These are phyloP conservation scores for Sugiyamaella grinbergsii DNA, from an alignment of 1,139 yeast genomes.

Conservation along the genomic window DNA sequence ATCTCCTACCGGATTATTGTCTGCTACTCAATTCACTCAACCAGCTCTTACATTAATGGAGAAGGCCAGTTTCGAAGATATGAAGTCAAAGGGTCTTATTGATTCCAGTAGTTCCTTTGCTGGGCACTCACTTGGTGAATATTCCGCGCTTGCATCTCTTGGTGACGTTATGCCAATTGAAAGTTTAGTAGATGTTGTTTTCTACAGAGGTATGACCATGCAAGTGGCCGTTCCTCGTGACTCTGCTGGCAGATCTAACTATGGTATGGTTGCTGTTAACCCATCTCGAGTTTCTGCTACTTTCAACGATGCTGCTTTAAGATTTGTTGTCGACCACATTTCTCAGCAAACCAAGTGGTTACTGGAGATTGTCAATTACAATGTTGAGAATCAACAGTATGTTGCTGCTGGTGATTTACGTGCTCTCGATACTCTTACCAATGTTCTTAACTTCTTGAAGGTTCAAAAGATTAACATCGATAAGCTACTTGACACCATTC, in stretches of 20 bases:
- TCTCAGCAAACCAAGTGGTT: constrained; percentile 85
- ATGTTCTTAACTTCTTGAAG: constrained; percentile 89
- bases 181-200: constrained; percentile 94
- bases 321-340: constrained; percentile 92
- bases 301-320: constrained; percentile 88
- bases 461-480: constrained; percentile 91
- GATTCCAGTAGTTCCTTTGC: constrained; percentile 95
- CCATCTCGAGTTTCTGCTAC: constrained; percentile 91
- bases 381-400: constrained; percentile 96
- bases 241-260: constrained; percentile 89
- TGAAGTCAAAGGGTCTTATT: constrained; percentile 92
- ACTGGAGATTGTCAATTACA: constrained; percentile 95
- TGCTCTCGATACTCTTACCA: constrained; percentile 88
- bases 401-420: constrained; percentile 98
- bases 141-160: constrained; percentile 93
- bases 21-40: constrained; percentile 98
- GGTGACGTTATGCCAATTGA: constrained; percentile 99
- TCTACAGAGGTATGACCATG: constrained; percentile 99
- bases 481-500: constrained; percentile 77
- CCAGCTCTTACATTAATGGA: constrained; percentile 99
- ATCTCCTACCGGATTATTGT: constrained; percentile 91
- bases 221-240: constrained; percentile 99
- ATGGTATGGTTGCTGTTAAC: constrained; percentile 98
- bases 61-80: constrained; percentile 97
- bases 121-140: constrained; percentile 99